phyloP scores from a whole-genome alignment of 345 rosid species.

The Sonneratia caseolaris region DNA sequence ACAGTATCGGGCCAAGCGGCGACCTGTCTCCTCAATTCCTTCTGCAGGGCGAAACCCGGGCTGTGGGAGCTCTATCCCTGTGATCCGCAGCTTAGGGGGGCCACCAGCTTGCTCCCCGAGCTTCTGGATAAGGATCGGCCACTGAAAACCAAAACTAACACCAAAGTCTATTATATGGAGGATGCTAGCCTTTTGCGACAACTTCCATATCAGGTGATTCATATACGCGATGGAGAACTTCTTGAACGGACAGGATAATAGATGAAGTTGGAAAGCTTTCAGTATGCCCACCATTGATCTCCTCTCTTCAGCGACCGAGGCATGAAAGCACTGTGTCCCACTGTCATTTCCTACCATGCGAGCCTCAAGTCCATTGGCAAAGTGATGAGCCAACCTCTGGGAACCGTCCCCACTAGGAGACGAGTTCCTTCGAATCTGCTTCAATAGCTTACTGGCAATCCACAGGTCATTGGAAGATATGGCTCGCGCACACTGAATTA shows the following conservation, averaged over 20 bases:
- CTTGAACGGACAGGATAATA: conserved; percentile 25
- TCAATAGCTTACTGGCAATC: conserved; percentile 24
- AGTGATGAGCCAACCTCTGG: conserved; percentile 40
- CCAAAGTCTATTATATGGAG: conserved; percentile 49
- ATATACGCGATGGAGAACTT: conserved; percentile 25
- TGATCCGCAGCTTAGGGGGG: conserved; percentile 59
- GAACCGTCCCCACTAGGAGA: conserved; percentile 30
- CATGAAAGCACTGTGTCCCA: not conserved
- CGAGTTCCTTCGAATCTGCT: conserved; percentile 23
- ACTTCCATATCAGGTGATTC: conserved; percentile 20
- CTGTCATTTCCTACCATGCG: conserved; percentile 13
- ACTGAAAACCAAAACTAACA: conserved; percentile 26
- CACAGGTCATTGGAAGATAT: conserved; percentile 20
- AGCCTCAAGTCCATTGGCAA: conserved; percentile 45
- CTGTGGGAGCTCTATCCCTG: conserved; percentile 55
- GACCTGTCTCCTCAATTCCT: conserved; percentile 51
- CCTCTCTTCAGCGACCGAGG: not conserved
- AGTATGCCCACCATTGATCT: conserved; percentile 28
- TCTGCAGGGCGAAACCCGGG: not conserved
- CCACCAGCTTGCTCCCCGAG: conserved; percentile 35
- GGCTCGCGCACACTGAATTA: conserved; percentile 41
- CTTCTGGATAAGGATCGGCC: conserved; percentile 33
- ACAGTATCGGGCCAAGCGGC: conserved; percentile 5
- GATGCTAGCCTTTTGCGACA: conserved; percentile 21
- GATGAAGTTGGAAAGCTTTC: conserved; percentile 28